Percentiles rank a stretch among this genome's conserved stretches.
These are phyloP conservation scores for Plantago ovata DNA, from an alignment of 257 asterid species.

Conservation along the genomic window DNA sequence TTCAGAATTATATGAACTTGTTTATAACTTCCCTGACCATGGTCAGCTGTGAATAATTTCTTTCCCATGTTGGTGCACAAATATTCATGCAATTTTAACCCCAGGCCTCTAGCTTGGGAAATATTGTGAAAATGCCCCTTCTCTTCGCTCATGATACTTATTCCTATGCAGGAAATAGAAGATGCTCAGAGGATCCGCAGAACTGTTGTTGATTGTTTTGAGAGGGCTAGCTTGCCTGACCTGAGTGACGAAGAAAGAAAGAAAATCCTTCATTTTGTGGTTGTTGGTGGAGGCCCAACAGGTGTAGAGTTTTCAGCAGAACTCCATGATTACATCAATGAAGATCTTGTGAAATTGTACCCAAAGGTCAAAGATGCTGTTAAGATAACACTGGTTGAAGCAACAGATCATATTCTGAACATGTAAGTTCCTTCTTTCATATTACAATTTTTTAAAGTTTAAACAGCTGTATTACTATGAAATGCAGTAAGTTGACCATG, in stretches of 20 bases:
- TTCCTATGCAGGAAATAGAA: conserved; percentile 69
- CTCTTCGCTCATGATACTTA: conserved; percentile 20
- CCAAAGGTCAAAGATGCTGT: conserved; percentile 70
- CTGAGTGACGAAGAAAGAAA: conserved; percentile 82
- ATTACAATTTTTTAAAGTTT: not conserved
- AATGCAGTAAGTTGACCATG: too few species aligned
- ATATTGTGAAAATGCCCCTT: conserved; percentile 4
- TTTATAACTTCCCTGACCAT: not conserved
- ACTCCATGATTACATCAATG: conserved; percentile 81
- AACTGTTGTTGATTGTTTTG: conserved; percentile 80
- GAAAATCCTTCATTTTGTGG: conserved; percentile 84
- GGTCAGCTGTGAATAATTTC: not conserved
- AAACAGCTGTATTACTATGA: too few species aligned
- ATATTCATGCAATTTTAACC: not conserved
- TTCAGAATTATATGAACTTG: not conserved
- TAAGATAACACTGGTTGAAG: conserved; percentile 88
- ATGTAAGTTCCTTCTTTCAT: conserved; percentile 46
- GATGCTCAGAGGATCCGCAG: conserved; percentile 97
- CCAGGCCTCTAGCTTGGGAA: not conserved
- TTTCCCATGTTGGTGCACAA: not conserved
- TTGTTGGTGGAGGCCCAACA: conserved; percentile 98
- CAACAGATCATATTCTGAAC: conserved; percentile 83
- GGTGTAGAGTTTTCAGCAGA: conserved; percentile 89
- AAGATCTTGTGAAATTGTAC: conserved; percentile 74
- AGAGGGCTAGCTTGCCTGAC: conserved; percentile 74